Base-by-base conservation (phyloP, 306 rosid species). In the Cyclanthera cordifolia region DNA sequence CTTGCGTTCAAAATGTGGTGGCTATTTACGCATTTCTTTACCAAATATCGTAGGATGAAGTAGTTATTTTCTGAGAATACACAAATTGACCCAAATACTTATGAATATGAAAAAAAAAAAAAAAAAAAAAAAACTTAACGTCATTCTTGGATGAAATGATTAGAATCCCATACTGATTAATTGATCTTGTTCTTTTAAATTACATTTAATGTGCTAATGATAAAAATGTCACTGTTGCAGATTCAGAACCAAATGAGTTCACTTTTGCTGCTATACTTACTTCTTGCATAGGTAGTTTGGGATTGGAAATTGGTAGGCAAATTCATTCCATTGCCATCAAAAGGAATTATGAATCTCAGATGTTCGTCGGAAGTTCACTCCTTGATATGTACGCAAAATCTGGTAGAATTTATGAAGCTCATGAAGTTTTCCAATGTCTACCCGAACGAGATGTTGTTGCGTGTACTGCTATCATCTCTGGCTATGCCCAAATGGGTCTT, bases 331-430 rank as follows among this genome's bases (percentile, higher is more conserved):
- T 81, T 19, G 77, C 79, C 50, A 46, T 83, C 54, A 92, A 86
- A 77, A 80, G 77, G 50, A 78, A 81, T 54, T 82, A 74, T 28
- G 88, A 84, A 41, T 74, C 81, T 24, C 93, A 92, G 67, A 82
- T 87, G 48, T 86, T 73, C 78, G 96, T 92, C 28, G 98, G 93
- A 45, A 89, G 95, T 78, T 92, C 98, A 43, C 95, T 87, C 47
- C 96, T 86, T 43, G 95, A 92, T 79, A 89, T 92, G 98, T 92
- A 92, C 73, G 88, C 96, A 53, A 92, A 89, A 80, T 79, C 81
- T 65, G 88, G 93, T 63, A 83, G 78, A 72, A 86, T 89, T 73
- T 79, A 78, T 73, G 96, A 89, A 74, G 96, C 95, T 53, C 78
- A 52, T 71, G 66, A 71, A 24, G 72, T 87, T 74, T 92, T 89